Percentiles rank a stretch among this genome's conserved stretches.
These are phyloP conservation scores for Zygosaccharomyces sapae DNA, from an alignment of 1,139 yeast species.

Conservation along the genomic window DNA sequence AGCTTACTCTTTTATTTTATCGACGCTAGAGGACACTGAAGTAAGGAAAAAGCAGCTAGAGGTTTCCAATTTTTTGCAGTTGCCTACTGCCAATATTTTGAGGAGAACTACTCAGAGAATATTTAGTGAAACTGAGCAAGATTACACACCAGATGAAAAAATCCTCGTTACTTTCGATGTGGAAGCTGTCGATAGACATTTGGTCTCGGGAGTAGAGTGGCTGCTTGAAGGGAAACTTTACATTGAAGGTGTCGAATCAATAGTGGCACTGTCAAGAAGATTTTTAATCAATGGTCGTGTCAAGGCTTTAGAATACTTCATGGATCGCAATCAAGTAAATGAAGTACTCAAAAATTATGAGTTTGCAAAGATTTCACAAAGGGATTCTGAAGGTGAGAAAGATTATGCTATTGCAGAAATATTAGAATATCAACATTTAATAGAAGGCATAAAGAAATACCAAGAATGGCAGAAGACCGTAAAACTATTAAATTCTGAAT, in stretches of 20 bases:
- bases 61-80: conserved; percentile 49
- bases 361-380: conserved; percentile 34
- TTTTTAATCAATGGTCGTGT: conserved; percentile 64
- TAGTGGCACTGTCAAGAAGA: conserved; percentile 57
- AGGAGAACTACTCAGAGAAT: conserved; percentile 65
- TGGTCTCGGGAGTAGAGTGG: conserved; percentile 70
- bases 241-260: conserved; percentile 61
- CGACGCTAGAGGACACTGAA: conserved; percentile 51
- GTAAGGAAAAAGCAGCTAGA: conserved; percentile 58
- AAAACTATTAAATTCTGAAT: conserved; percentile 24
- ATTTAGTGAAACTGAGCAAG: conserved; percentile 51
- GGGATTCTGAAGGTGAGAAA: conserved; percentile 28
- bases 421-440: conserved; percentile 47
- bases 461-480: conserved; percentile 36
- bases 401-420: conserved; percentile 45
- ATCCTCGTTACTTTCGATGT: conserved; percentile 42
- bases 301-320: conserved; percentile 57
- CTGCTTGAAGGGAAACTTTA: conserved; percentile 62
- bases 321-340: conserved; percentile 48
- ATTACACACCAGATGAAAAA: conserved; percentile 42
- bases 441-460: conserved; percentile 40
- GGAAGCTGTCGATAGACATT: conserved; percentile 50
- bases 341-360: conserved; percentile 56
- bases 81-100: conserved; percentile 58
- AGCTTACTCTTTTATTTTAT: conserved; percentile 62